Conservation (phyloP, 1,139 yeast species). For the Taphrina deformans region DNA sequence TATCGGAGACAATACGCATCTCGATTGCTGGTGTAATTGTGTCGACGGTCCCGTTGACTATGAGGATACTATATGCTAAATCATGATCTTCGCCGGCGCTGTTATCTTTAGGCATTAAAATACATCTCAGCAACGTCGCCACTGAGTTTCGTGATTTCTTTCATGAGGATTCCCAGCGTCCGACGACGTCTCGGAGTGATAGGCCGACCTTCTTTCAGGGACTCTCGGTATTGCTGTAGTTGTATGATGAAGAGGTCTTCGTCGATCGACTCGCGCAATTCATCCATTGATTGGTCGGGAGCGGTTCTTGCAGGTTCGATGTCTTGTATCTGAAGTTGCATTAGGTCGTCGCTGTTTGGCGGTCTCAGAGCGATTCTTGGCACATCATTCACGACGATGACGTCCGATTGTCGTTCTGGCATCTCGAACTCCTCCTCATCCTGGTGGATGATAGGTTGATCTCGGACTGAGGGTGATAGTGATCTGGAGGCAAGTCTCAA, state of each 20-base stretch:
- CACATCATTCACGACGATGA: neutral
- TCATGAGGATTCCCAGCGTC: conserved; percentile 17
- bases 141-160: conserved; percentile 14
- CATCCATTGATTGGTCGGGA: neutral
- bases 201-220: conserved; percentile 10
- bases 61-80: neutral
- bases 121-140: conserved; percentile 4
- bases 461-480: neutral
- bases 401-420: neutral
- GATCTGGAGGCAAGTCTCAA: neutral
- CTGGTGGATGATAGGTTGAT: neutral
- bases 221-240: conserved; percentile 23
- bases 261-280: conserved; percentile 1
- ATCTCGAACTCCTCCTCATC: neutral
- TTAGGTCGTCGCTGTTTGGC: conserved; percentile 7
- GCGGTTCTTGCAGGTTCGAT: neutral
- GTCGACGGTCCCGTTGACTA: neutral
- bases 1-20: neutral
- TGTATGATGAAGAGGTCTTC: conserved; percentile 29
- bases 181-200: conserved; percentile 1
- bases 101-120: neutral
- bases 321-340: conserved; percentile 15
- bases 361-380: neutral
- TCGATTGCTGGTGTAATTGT: neutral
- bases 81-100: neutral